A percentile compares a stretch with the other conserved stretches of the same genome.
Conservation (phyloP, 805 yeast species). For the Pichia paraexigua region DNA sequence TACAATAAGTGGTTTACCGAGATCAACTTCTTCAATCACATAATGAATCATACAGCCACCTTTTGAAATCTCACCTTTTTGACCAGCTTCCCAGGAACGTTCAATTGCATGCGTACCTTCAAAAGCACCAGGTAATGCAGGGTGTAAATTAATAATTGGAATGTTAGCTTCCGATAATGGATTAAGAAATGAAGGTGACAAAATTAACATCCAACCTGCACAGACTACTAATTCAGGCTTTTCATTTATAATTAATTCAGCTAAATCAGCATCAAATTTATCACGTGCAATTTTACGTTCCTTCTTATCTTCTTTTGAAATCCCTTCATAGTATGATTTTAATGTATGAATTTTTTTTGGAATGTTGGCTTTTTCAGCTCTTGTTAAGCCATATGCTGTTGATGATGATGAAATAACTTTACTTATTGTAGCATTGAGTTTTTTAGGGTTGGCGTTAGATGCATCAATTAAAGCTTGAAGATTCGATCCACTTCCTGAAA, state of each 20-base stretch:
- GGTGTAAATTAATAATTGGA: constrained; percentile 88
- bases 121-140: constrained; percentile 94
- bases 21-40: constrained; percentile 93
- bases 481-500: constrained; percentile 95
- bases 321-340: constrained; percentile 63
- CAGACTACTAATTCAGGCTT: constrained; percentile 86
- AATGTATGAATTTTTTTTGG: constrained; percentile 68
- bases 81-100: constrained; percentile 93
- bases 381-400: constrained; percentile 76
- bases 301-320: constrained; percentile 59
- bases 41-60: constrained; percentile 97
- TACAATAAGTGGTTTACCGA: constrained; percentile 83
- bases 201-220: constrained; percentile 97
- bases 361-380: constrained; percentile 66
- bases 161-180: constrained; percentile 54
- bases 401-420: constrained; percentile 81
- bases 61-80: constrained; percentile 60
- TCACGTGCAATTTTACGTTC: constrained; percentile 57
- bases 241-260: constrained; percentile 49
- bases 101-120: constrained; percentile 97
- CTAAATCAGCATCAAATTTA: constrained; percentile 70
- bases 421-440: constrained; percentile 43
- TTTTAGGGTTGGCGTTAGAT: constrained; percentile 23
- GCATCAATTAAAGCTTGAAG: constrained; percentile 91
- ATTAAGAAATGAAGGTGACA: constrained; percentile 66